A percentile compares a stretch with the other conserved stretches of the same genome.
These are phyloP conservation scores for Suaeda aralocaspica DNA, from an alignment of 148 eudicot species.

Conservation along the genomic window DNA sequence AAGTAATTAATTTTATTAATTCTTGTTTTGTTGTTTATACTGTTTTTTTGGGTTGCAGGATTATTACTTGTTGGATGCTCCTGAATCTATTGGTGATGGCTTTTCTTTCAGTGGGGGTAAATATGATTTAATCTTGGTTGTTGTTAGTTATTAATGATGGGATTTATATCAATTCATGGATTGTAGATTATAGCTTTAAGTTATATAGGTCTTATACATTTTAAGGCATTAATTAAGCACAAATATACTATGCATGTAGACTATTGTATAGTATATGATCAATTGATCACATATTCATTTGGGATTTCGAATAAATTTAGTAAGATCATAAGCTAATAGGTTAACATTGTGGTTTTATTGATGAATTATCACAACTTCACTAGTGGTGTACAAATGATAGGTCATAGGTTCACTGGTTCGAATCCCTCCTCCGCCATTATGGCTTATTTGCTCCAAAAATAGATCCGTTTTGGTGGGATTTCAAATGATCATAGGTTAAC, in stretches of 20 bases:
- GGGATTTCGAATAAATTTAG: neutral
- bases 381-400: too few species aligned
- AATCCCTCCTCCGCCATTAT: too few species aligned
- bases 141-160: neutral
- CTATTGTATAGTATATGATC: too few species aligned
- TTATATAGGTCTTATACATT: neutral
- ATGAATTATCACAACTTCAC: neutral
- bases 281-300: too few species aligned
- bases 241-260: neutral
- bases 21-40: neutral
- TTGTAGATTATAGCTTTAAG: too few species aligned
- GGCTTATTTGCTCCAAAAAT: too few species aligned
- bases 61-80: conserved; percentile 86
- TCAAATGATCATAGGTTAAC: too few species aligned
- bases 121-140: neutral
- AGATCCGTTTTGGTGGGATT: too few species aligned
- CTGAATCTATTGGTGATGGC: conserved; percentile 88
- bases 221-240: neutral
- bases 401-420: too few species aligned
- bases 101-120: conserved; percentile 96
- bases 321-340: neutral
- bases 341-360: neutral
- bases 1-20: neutral
- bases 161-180: too few species aligned
- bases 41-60: conserved; percentile 38